Conservation (phyloP, 768 basidiomycete genomes). For the Pleurotus pulmonarius region DNA sequence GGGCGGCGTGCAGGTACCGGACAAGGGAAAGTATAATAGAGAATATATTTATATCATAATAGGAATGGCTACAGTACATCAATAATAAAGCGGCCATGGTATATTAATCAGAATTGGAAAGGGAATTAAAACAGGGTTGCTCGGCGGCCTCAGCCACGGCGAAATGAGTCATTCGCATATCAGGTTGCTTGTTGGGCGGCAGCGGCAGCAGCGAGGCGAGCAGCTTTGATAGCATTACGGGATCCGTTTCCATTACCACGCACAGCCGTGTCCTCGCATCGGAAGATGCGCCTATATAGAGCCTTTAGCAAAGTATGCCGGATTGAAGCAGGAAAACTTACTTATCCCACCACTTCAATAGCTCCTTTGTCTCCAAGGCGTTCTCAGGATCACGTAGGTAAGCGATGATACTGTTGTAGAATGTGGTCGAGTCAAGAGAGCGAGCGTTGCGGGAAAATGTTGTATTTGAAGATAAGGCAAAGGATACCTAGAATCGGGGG, state of each 20-base stretch:
- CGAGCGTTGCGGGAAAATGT: not conserved
- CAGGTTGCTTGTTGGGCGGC: too few species aligned
- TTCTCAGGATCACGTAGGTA: constrained; percentile 5
- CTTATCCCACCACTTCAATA: constrained; percentile 8
- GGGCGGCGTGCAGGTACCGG: too few species aligned
- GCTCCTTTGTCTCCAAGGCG: not conserved
- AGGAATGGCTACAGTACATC: too few species aligned
- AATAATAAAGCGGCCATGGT: too few species aligned
- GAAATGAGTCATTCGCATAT: too few species aligned
- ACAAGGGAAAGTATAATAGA: too few species aligned
- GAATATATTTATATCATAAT: too few species aligned
- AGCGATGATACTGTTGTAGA: constrained; percentile 5
- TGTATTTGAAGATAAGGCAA: constrained; percentile 2
- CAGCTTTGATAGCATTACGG: not conserved
- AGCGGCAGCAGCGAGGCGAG: not conserved
- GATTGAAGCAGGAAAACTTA: too few species aligned
- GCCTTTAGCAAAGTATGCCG: not conserved
- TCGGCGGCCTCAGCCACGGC: too few species aligned
- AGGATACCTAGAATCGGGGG: not conserved
- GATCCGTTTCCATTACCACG: not conserved
- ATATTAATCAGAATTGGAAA: too few species aligned
- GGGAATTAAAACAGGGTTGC: too few species aligned
- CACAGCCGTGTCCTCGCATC: not conserved
- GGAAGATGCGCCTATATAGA: not conserved
- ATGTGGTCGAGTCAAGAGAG: not conserved